Evolutionary conservation across 2,329 filamentous ascomycete genomes (phyloP).

Genomic region (Dothidotthia symphoricarpi): DNA sequence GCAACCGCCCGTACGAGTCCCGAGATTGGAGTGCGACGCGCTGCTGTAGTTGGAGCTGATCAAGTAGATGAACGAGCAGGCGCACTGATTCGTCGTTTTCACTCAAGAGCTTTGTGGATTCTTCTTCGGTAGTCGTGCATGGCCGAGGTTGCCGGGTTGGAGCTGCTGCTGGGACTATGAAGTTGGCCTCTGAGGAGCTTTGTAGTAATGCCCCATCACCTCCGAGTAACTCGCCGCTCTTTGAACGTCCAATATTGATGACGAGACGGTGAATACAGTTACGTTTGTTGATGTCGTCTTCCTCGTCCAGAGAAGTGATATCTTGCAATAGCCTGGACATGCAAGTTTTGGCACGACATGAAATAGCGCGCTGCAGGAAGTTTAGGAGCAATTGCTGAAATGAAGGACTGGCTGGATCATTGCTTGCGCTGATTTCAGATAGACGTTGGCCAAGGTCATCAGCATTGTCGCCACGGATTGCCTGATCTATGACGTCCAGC

Average conservation of each 20-base stretch:
- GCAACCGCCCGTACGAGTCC: constrained; percentile 79
- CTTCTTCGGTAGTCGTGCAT: constrained; percentile 65
- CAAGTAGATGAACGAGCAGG: constrained; percentile 62
- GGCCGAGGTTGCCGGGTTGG: constrained; percentile 62
- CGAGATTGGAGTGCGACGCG: constrained; percentile 63
- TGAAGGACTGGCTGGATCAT: constrained; percentile 48
- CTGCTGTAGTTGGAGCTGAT: constrained; percentile 67
- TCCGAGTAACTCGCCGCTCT: constrained; percentile 51
- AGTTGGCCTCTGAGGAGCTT: constrained; percentile 60
- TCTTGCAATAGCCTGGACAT: constrained; percentile 69
- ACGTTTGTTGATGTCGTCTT: constrained; percentile 88
- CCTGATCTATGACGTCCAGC: constrained; percentile 69
- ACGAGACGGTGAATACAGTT: constrained; percentile 93
- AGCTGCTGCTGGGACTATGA: constrained; percentile 74
- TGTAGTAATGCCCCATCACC: constrained; percentile 54
- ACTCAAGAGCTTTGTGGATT: constrained; percentile 58
- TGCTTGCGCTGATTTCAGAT: constrained; percentile 55
- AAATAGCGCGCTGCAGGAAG: constrained; percentile 74
- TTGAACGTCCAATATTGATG: constrained; percentile 81
- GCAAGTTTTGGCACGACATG: constrained; percentile 64
- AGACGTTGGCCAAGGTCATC: constrained; percentile 56
- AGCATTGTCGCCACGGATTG: constrained; percentile 68
- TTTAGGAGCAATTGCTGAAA: constrained; percentile 73
- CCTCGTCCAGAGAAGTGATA: constrained; percentile 73
- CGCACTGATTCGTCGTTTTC: constrained; percentile 74